Base-by-base conservation (phyloP, 768 basidiomycete species). In the Auriscalpium vulgare region DNA sequence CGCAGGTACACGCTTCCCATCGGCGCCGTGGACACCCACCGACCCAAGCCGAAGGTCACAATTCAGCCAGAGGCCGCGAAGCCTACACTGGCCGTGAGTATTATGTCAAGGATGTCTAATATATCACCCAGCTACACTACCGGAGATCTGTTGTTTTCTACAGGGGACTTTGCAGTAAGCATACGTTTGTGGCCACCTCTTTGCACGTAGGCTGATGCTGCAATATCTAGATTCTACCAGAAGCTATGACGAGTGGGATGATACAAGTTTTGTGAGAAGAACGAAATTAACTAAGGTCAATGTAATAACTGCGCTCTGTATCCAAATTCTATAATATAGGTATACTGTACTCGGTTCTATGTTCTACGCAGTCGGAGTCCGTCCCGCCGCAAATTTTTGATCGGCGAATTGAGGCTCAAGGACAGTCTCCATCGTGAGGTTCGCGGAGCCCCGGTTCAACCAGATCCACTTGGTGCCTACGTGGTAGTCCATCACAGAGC, bases 1-100 rank as follows among this genome's bases (percentile, higher is more conserved):
- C 47, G 8, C 53, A 92, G 91, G 51, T 98, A 94, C 69, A 78
- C 88, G 1, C 73, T 98, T 3, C 93, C 94, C 10, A 97, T 98
- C 64, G 78, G 77, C 23, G 95, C 95, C 1, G 95, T 98, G 29
- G 91, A 98, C 70, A 98, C 95, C 1, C 93, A 95, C 69, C 83
- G 95, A 50, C 81, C 84, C 10, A 81, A 81, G 62, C 74, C 79
- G 53, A 44, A 70, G 48, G 29, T 29, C 4, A 34, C 56, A 10
- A 66, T 62, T 19, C 51, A 49, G 10, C 55, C 60, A 13, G 37
- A 57, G 4, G 47, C 63, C 52, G 51, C 57, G 1, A 34, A 19
- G 23, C 21, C 1, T 56, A 60, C 9, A 61, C 61, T 9, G 56
- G 50, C 17, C 64, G 67, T 7, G 59, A 65, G 36, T 68, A 63